Base-by-base conservation (phyloP, 2,329 filamentous ascomycete species). In the Nothophaeocryptopus gaeumannii region DNA sequence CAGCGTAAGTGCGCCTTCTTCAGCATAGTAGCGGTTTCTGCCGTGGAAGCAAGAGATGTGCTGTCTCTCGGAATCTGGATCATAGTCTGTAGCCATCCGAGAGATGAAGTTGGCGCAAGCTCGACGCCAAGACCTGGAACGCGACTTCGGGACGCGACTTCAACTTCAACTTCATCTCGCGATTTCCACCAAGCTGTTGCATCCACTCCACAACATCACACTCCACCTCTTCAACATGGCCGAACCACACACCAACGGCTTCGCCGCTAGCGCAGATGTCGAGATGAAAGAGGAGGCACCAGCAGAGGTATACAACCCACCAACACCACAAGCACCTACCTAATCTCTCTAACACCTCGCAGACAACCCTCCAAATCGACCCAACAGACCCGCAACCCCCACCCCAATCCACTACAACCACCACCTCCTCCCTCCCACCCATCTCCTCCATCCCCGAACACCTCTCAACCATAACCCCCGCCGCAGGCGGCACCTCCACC, bases 281-380 rank as follows among this genome's bases (percentile, higher is more conserved):
- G 65, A 67, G 46, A 70, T 70, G 67, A 69, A 68, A 47, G 67
- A 69, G 42, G 66, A 67, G 45, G 34, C 54, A 10, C 54, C 50
- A 8, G 39, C 51, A 46, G 63, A 65, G 49, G 63, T 64, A 58
- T 14, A 30, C 43, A 39, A 12, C 39, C 16, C 35, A 41, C 39
- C 37, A 39, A 30, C 32, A 33, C 12, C 38, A 32, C 38, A 40
- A 49, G 11, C 45, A 34, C 9, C 30, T n/a, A 39, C 48, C 32
- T 29, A 48, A 40, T 36, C 41, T 39, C 38, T 47, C 40, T 44
- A 44, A 26, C 51, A 15, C 13, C 11, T 45, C 38, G 5, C 42
- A 57, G 55, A 42, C 53, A 34, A 49, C 57, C 16, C 45, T 58
- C 36, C 58, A 61, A 51, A 48, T 56, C 34, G 54, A 63, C 31